Evolutionary conservation across 306 rosid species (phyloP).

Genomic region (Oemleria cerasiformis): DNA sequence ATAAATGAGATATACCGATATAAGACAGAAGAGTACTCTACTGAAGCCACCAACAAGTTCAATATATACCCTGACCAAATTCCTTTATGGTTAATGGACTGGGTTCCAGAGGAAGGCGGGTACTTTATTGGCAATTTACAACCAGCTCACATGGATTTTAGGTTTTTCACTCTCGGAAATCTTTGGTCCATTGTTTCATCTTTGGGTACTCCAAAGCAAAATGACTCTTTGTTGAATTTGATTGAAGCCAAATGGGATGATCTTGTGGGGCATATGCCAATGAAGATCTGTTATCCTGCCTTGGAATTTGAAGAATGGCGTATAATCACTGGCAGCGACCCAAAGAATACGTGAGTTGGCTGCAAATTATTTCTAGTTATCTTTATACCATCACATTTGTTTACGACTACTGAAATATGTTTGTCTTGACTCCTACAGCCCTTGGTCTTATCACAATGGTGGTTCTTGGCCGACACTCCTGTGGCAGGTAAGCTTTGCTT

Average conservation of each 20-base stretch:
- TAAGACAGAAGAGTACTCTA: constrained; percentile 91
- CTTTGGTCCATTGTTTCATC: constrained; percentile 89
- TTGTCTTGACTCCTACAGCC: constrained; percentile 45
- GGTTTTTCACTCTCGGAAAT: constrained; percentile 95
- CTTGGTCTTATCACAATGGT: constrained; percentile 98
- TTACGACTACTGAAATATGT: constrained; percentile 20
- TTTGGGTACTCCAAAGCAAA: constrained; percentile 89
- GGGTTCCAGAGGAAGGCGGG: constrained; percentile 95
- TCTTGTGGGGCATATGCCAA: constrained; percentile 84
- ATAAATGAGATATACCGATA: constrained; percentile 93
- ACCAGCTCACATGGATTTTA: constrained; percentile 98
- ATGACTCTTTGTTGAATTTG: constrained; percentile 62
- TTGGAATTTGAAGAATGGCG: constrained; percentile 93
- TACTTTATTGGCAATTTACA: constrained; percentile 86
- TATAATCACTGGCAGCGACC: constrained; percentile 88
- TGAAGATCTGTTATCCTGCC: constrained; percentile 90
- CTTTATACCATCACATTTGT: neutral
- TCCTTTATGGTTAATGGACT: constrained; percentile 89
- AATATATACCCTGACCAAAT: constrained; percentile 97
- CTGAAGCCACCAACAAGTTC: constrained; percentile 87
- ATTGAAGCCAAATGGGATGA: constrained; percentile 89
- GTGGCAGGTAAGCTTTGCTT: constrained; percentile 72
- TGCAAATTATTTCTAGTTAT: constrained; percentile 12
- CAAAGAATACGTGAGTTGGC: constrained; percentile 79
- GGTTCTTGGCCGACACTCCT: constrained; percentile 99